Percentiles rank a stretch among this genome's conserved stretches.
Conservation (phyloP, 805 yeast genomes). For the Zygoascus biomembranicola region DNA sequence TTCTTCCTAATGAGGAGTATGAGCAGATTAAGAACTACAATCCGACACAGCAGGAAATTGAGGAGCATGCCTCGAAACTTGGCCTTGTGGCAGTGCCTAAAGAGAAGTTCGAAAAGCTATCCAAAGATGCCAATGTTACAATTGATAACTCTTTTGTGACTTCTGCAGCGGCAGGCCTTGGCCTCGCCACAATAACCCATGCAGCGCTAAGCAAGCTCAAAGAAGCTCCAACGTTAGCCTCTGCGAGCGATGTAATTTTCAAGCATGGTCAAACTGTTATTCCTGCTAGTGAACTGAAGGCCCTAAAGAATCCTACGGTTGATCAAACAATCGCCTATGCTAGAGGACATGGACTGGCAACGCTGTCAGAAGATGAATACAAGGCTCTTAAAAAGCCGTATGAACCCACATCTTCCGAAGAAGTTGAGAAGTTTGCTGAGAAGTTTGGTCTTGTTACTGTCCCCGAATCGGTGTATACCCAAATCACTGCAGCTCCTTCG, state of each 20-base stretch:
- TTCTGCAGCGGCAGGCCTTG: slow-evolving; percentile 21
- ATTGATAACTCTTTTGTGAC: slow-evolving; percentile 16
- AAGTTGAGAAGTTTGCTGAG: slow-evolving; percentile 17
- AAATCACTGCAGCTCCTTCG: slow-evolving; percentile 13
- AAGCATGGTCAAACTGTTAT: slow-evolving; percentile 23
- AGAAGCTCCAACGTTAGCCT: slow-evolving; percentile 17
- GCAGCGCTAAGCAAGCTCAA: slow-evolving; percentile 11
- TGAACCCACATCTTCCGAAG: slow-evolving; percentile 8
- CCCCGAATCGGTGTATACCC: slow-evolving; percentile 14
- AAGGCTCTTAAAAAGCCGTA: slow-evolving; percentile 9
- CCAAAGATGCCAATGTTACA: slow-evolving; percentile 20
- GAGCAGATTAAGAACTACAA: slow-evolving; percentile 9
- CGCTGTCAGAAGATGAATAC: slow-evolving; percentile 18
- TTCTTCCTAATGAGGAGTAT: slow-evolving; percentile 27
- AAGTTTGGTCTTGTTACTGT: slow-evolving; percentile 23
- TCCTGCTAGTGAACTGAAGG: slow-evolving; percentile 9
- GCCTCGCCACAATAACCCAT: slow-evolving; percentile 14
- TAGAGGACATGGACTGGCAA: slow-evolving; percentile 20
- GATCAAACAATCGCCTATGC: slow-evolving; percentile 4
- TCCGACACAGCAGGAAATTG: slow-evolving; percentile 13
- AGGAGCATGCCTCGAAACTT: slow-evolving; percentile 13
- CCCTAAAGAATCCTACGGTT: slow-evolving; percentile 1
- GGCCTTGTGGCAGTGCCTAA: slow-evolving; percentile 22
- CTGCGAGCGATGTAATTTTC: slow-evolving; percentile 21
- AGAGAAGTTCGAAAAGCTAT: slow-evolving; percentile 17